Evolutionary conservation across 2,329 filamentous ascomycete species (phyloP), one percentile per base, ranked within the genome.

Genomic region (Calonectria pteridis): DNA sequence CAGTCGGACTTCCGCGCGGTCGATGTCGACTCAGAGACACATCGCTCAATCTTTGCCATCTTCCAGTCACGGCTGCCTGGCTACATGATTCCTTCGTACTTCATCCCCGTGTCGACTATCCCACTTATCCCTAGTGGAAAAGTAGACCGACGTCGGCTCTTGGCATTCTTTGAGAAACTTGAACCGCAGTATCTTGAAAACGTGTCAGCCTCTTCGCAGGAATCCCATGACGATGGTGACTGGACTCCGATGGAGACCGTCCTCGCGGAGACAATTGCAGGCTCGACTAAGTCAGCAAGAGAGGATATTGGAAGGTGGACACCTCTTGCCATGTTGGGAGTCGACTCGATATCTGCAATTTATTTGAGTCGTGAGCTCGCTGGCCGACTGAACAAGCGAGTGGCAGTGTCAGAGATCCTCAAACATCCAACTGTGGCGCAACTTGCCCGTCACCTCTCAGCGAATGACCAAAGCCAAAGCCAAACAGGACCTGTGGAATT

Each of bases 331-430:
- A 91, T 89, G n/a, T 83, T 98, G 3, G 96, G 96, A 0, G 83
- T 98, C 7, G 95, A 98, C 81, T 98, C 95, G 0, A 91, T 98
- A 31, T 94, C 93, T 10, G 94, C 94, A 0, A 97, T 98, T 75
- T 85, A 89, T 0, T 84, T 97, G 11, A 90, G 93, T 0, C 91
- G 88, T 68, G 80, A 83, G 20, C 81, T 98, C 0, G 87, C 88
- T 66, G 78, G 84, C 2, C 75, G 80, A 0, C 83, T 90, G 1
- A 81, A 86, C 1, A 84, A 79, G 7, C 86, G 89, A 29, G 81
- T 95, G 3, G 87, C 93, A 14, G 90, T 97, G 10, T 95, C 94
- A 0, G 84, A 88, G 1, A 89, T 98, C 28, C 85, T 98, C n/a
- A 91, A 89, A 62, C 89, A 94, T 73, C 86, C 93, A 7, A 94